Base-by-base conservation (phyloP, 1,284 basidiomycete species). In the Earliella scabrosa region DNA sequence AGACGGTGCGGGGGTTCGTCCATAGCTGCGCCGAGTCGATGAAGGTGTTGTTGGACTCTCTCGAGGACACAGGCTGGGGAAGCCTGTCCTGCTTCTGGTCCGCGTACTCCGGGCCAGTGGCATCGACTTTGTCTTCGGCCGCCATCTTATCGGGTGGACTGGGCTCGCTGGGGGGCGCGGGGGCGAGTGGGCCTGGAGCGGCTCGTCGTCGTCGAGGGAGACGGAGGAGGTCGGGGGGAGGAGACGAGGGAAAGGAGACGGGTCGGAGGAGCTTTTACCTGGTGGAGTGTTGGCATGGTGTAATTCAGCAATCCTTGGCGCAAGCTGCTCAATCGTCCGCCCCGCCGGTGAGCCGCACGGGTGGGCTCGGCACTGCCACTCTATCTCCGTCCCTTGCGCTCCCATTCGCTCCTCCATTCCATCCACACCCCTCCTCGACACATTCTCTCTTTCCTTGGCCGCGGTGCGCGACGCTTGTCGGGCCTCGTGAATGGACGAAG, bases 1-100 rank as follows among this genome's bases (percentile, higher is more conserved):
- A 63, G 36, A 71, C 45, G 16, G 57, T 60, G 10, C 63, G 53
- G 3, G 70, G 70, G 21, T 61, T 59, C 9, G 67, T 49, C 68
- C 68, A 69, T 34, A 71, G 64, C 32, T 50, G 59, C 23, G 59
- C 62, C 32, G 62, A 64, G 34, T 60, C 54, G 49, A 57, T 48
- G 46, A 61, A 54, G 24, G 61, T 63, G 45, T 18, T 50, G 35
- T 45, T 51, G 23, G 61, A 59, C 34, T 59, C 59, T 46, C 56
- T 58, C 38, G 59, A 54, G 29, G 61, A 59, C 20, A 53, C 63
- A 29, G 65, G 67, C 27, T 49, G 60, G 11, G 65, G 67, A 49
- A 66, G 64, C 20, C 52, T 38, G 44, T 62, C 58, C 23, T 52
- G 58, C 52, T 65, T 65, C 45, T 64, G 58, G 52, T 60, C 60